Evolutionary conservation across 108 stramenopile genomes (phyloP).

Genomic region (Nitzschia putrida): DNA sequence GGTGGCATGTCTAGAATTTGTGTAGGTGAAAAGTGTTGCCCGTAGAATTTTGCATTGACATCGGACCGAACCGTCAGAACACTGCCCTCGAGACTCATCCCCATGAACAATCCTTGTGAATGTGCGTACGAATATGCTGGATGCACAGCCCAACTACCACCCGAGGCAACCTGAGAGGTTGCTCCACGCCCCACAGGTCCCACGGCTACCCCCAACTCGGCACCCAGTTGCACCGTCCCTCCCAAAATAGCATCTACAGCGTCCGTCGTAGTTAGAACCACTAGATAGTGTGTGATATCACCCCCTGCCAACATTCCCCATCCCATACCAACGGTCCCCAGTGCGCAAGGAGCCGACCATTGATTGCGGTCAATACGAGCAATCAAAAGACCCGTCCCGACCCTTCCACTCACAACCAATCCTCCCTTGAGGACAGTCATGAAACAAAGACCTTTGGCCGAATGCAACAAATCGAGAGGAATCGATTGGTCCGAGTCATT

Average conservation of each 20-base stretch:
- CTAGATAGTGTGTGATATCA: slow-evolving; percentile 77
- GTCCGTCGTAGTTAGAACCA: slow-evolving; percentile 71
- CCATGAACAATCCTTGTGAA: slow-evolving; percentile 84
- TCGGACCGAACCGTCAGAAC: slow-evolving; percentile 66
- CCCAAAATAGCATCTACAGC: slow-evolving; percentile 75
- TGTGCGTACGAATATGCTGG: slow-evolving; percentile 84
- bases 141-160: slow-evolving; percentile 57
- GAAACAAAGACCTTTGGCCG: slow-evolving; percentile 74
- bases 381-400: slow-evolving; percentile 78
- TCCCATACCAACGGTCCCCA: slow-evolving; percentile 73
- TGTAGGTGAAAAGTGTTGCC: slow-evolving; percentile 33
- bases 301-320: slow-evolving; percentile 80
- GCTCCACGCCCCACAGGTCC: slow-evolving; percentile 77
- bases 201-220: slow-evolving; percentile 80
- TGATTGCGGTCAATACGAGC: slow-evolving; percentile 44
- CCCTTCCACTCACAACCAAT: slow-evolving; percentile 63
- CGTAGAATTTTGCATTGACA: slow-evolving; percentile 90
- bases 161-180: slow-evolving; percentile 47
- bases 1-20: slow-evolving; percentile 58
- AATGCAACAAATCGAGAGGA: slow-evolving; percentile 68
- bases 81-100: slow-evolving; percentile 78
- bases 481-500: slow-evolving; percentile 53
- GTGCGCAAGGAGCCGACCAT: slow-evolving; percentile 72
- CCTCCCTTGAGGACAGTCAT: slow-evolving; percentile 82
- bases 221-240: slow-evolving; percentile 71